phyloP scores from a whole-genome alignment of 2,329 filamentous ascomycete genomes.

The Uncinocarpus reesii region DNA sequence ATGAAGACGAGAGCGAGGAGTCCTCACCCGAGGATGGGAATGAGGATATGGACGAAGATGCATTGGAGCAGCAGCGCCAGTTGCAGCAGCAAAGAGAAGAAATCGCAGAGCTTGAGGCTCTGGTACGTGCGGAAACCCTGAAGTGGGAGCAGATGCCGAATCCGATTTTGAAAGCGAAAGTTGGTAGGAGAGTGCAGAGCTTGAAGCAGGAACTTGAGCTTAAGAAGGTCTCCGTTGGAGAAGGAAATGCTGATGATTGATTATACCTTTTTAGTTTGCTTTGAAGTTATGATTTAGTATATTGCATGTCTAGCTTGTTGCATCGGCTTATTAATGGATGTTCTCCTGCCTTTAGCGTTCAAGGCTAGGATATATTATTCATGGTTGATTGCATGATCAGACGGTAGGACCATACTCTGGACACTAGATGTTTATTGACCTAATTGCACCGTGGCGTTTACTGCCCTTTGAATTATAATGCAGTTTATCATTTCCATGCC shows the following conservation, averaged over 20 bases:
- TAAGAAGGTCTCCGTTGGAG: conserved; percentile 36
- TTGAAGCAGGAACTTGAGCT: conserved; percentile 36
- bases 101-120: conserved; percentile 35
- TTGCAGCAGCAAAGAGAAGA: conserved; percentile 38
- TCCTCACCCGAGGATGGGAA: conserved; percentile 26
- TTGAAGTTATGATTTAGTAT: neutral
- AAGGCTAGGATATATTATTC: no score
- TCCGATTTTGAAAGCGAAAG: conserved; percentile 34
- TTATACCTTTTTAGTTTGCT: neutral
- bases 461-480: no score
- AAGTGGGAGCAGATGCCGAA: conserved; percentile 35
- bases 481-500: no score
- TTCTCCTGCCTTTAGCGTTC: no score
- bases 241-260: conserved; percentile 22
- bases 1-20: conserved; percentile 33
- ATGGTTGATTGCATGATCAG: no score
- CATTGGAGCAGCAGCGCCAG: conserved; percentile 33
- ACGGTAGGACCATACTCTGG: no score
- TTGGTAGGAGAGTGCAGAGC: conserved; percentile 36
- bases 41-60: conserved; percentile 36
- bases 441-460: no score
- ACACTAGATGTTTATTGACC: no score
- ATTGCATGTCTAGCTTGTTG: neutral
- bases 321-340: neutral
- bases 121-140: conserved; percentile 31